Conservation (phyloP, 2,329 filamentous ascomycete species). For the Aspergillus arachidicola region DNA sequence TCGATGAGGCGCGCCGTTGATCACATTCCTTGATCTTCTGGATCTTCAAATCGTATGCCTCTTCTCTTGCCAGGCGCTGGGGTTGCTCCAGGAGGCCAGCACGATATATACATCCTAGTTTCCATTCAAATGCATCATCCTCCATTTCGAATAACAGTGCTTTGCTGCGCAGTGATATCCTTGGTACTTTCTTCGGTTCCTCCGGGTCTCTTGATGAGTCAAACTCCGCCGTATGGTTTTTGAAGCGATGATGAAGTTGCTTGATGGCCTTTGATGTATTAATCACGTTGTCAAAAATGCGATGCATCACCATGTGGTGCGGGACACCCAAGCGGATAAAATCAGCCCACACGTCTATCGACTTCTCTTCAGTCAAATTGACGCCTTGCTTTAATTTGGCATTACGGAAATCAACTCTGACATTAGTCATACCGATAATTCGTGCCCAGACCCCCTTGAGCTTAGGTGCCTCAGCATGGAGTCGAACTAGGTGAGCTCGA, state of each 20-base stretch:
- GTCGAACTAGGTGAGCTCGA: conserved; percentile 72
- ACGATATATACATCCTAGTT: conserved; percentile 90
- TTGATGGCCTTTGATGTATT: conserved; percentile 85
- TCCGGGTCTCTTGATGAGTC: conserved; percentile 84
- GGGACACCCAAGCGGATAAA: conserved; percentile 86
- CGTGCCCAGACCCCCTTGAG: conserved; percentile 84
- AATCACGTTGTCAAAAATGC: conserved; percentile 88
- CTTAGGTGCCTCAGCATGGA: conserved; percentile 85
- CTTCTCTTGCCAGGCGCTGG: conserved; percentile 84
- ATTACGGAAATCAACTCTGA: conserved; percentile 79
- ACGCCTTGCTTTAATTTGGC: conserved; percentile 69
- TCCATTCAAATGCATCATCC: conserved; percentile 97
- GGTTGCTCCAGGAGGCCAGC: conserved; percentile 85
- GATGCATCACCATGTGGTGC: conserved; percentile 85
- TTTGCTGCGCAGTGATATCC: conserved; percentile 78
- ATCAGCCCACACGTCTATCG: conserved; percentile 81
- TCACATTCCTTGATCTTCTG: conserved; percentile 77
- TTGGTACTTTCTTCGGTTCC: conserved; percentile 82
- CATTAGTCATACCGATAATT: conserved; percentile 78
- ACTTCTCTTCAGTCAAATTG: conserved; percentile 69
- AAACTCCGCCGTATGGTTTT: conserved; percentile 84
- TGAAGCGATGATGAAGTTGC: conserved; percentile 92
- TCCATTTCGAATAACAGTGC: conserved; percentile 89
- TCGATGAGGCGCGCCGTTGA: conserved; percentile 53
- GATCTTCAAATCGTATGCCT: conserved; percentile 84